Evolutionary conservation across 2,329 filamentous ascomycete genomes (phyloP).

Genomic region (Aspergillus neotritici): DNA sequence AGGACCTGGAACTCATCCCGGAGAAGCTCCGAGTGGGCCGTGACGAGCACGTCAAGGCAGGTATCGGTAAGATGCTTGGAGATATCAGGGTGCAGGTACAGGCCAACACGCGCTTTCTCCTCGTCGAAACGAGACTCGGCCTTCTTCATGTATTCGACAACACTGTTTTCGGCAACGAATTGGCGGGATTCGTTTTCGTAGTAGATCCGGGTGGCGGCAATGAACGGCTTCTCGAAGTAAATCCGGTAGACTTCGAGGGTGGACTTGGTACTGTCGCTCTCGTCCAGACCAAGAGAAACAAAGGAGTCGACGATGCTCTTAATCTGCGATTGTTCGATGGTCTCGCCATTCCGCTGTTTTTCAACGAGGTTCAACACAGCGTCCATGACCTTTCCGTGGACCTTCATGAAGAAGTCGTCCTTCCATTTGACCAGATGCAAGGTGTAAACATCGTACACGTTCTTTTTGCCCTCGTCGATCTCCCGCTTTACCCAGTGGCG

Average conservation of each 20-base stretch:
- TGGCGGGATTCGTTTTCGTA: constrained; percentile 89
- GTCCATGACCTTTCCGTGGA: constrained; percentile 86
- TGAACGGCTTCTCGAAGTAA: constrained; percentile 89
- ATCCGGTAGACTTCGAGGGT: constrained; percentile 91
- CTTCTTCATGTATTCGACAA: constrained; percentile 99
- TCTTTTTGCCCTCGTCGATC: constrained; percentile 98
- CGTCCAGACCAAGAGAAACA: constrained; percentile 88
- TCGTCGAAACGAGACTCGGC: constrained; percentile 83
- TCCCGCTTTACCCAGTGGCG: constrained; percentile 98
- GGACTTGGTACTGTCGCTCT: constrained; percentile 85
- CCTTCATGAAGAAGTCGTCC: constrained; percentile 76
- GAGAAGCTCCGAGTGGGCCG: constrained; percentile 76
- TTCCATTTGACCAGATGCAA: constrained; percentile 95
- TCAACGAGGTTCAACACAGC: constrained; percentile 92
- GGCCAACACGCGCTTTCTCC: constrained; percentile 85
- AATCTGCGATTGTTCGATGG: constrained; percentile 93
- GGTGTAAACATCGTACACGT: constrained; percentile 96
- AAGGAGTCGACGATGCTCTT: constrained; percentile 97
- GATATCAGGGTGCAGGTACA: constrained; percentile 90
- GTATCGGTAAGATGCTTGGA: constrained; percentile 74
- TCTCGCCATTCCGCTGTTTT: constrained; percentile 95
- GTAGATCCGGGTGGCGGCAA: constrained; percentile 75
- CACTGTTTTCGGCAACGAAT: constrained; percentile 92
- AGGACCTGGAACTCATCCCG: constrained; percentile 94
- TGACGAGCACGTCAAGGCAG: constrained; percentile 84